Base-by-base conservation (phyloP, 1,284 basidiomycete genomes). In the Lentinus polychrous region DNA sequence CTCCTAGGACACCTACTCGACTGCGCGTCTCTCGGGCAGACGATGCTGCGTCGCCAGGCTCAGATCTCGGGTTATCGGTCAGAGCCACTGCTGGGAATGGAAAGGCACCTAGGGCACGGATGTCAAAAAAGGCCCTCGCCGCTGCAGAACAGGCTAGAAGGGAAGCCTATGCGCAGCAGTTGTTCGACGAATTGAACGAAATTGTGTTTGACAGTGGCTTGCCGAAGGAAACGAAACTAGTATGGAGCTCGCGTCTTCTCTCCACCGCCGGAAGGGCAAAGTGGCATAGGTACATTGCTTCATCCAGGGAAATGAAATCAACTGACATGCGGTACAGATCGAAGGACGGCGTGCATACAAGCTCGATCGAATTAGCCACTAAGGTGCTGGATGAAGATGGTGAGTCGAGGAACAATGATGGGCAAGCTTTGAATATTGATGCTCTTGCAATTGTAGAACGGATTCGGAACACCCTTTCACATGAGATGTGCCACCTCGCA, bases 401-500 rank as follows among this genome's bases (percentile, higher is more conserved):
- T 84, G 49, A 46, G 65, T 44, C 8, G 8, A 15, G 12, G 18
- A 27, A 17, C 14, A 20, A 4, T 14, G 14, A 5, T 32, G 12
- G 38, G 12, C 22, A 27, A 18, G 15, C 24, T 14, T 8, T 37
- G 31, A 32, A 39, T 24, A 10, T 36, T 36, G 11, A 35, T 43
- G n/a, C 15, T 14, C 8, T 17, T 43, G 3, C 24, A 3, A 12
- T 2, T 12, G n/a, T 49, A 90, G 85, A 86, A 48, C 78, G 87
- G 20, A 81, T 93, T 35, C 70, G 80, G 17, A 81, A 87, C 60
- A 93, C 91, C 0, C 66, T 93, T 2, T 79, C 86, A 23, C 90
- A 93, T 57, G 91, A 93, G 64, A 88, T 93, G 82, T 93, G 90
- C 54, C 91, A 92, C 64, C 66, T 93, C 23, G 89, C 89, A 4